Base-by-base conservation (phyloP, 495 filamentous ascomycete genomes). In the Astrocystis sublimbata region DNA sequence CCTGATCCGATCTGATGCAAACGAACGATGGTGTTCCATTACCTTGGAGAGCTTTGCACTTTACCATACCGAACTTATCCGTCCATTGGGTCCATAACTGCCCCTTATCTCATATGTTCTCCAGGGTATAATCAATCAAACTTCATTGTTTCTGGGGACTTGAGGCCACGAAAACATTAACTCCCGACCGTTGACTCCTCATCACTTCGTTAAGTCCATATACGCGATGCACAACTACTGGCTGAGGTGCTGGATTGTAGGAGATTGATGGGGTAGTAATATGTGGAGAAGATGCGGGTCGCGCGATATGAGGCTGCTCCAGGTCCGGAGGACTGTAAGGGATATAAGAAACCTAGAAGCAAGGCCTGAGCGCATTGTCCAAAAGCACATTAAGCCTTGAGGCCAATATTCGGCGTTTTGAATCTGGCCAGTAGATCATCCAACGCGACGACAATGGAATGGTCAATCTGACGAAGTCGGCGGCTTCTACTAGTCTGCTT, bases 401-500 rank as follows among this genome's bases (percentile, higher is more conserved):
- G 7, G 12, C 21, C 38, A 13, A 23, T 6, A 53, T 35, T 23
- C 8, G 40, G 26, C 28, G 45, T n/a, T 21, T 35, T 9, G 9
- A 52, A 28, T 13, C 19, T 35, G 24, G n/a, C 38, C 13, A 19
- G 35, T 42, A 12, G 6, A 33, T 43, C 24, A 23, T 42, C 9
- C 35, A 21, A 47, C 8, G 24, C 28, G 42, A 36, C 5, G 24
- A 26, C 23, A 10, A 36, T 46, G n/a, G 58, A 21, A 24, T 17
- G 26, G 35, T 36, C n/a, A 30, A 28, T 36, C 28, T n/a, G 35
- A 38, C n/a, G 15, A n/a, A 45, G 24, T 28, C 15, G 26, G 47
- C 47, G 12, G 28, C 15, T 33, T 4, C 31, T 28, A 12, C 68
- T 76, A 84, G 64, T 84, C 84, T 53, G 85, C 87, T 68, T 89